phyloP scores from a whole-genome alignment of 2,329 filamentous ascomycete species.

The Ophiocordyceps robertsii region DNA sequence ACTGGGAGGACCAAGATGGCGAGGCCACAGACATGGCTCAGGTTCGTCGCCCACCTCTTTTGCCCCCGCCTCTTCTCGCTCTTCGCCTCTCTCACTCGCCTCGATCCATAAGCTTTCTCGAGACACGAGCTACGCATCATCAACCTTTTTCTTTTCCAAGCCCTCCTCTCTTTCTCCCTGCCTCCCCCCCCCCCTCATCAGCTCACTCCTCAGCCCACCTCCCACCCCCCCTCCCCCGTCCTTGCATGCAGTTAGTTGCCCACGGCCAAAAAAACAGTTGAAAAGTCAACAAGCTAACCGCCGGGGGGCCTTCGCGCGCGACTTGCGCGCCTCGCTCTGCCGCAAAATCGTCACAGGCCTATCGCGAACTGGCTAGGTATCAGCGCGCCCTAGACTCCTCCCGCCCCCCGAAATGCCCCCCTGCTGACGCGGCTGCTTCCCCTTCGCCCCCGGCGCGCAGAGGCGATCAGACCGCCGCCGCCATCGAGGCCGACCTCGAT shows the following conservation, averaged over 20 bases:
- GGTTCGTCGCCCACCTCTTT: background rate
- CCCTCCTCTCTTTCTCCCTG: background rate
- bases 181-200: background rate
- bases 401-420: background rate
- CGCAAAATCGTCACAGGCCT: conserved; percentile 2
- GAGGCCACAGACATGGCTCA: conserved; percentile 1
- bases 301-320: background rate
- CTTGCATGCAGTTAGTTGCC: too few relatives aligned
- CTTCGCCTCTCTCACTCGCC: background rate
- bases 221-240: background rate
- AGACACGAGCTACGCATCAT: background rate
- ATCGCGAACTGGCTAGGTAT: conserved; percentile 9
- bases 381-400: background rate
- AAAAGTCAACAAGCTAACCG: background rate
- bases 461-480: conserved; percentile 39
- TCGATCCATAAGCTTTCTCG: background rate
- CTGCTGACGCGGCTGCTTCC: background rate
- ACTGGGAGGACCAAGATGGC: background rate
- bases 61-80: background rate
- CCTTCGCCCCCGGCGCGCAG: conserved; percentile 14
- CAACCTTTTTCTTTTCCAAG: background rate
- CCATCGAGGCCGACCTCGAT: conserved; percentile 37
- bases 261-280: background rate
- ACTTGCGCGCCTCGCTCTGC: background rate
- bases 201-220: background rate